Percentiles rank a stretch among this genome's conserved stretches.
Evolutionary conservation across 2,329 filamentous ascomycete genomes (phyloP).

Genomic region (Lachnellula cervina): DNA sequence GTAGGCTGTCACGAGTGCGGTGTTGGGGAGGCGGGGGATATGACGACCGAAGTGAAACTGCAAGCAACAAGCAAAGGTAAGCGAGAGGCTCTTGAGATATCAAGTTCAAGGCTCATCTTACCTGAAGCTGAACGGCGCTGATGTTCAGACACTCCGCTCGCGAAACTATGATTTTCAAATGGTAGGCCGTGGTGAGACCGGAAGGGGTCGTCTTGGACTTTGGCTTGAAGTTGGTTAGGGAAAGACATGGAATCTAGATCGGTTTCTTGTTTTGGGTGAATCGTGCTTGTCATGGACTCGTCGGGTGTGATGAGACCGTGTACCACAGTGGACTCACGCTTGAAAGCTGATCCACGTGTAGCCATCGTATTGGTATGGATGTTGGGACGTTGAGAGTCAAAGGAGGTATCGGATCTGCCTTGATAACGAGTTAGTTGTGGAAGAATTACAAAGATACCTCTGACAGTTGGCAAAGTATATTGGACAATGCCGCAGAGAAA

Average conservation of each 20-base stretch:
- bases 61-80: neutral
- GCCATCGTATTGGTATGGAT: neutral
- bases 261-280: conserved; percentile 8
- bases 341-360: neutral
- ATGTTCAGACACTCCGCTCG: neutral
- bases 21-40: neutral
- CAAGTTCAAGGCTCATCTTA: neutral
- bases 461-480: neutral
- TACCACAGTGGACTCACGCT: conserved; percentile 15
- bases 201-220: neutral
- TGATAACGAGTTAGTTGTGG: neutral
- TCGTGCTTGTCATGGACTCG: conserved; percentile 8
- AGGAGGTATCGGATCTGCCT: neutral
- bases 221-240: conserved; percentile 11
- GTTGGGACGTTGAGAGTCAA: neutral
- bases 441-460: neutral
- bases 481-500: neutral
- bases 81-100: neutral
- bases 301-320: conserved; percentile 12
- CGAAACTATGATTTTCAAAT: neutral
- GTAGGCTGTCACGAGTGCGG: neutral
- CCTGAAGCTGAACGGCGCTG: conserved; percentile 7
- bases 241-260: conserved; percentile 2
- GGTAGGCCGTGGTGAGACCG: conserved; percentile 3
- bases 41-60: neutral